phyloP scores from a whole-genome alignment of 352 stramenopile genomes.

The Saprolegnia diclina region DNA sequence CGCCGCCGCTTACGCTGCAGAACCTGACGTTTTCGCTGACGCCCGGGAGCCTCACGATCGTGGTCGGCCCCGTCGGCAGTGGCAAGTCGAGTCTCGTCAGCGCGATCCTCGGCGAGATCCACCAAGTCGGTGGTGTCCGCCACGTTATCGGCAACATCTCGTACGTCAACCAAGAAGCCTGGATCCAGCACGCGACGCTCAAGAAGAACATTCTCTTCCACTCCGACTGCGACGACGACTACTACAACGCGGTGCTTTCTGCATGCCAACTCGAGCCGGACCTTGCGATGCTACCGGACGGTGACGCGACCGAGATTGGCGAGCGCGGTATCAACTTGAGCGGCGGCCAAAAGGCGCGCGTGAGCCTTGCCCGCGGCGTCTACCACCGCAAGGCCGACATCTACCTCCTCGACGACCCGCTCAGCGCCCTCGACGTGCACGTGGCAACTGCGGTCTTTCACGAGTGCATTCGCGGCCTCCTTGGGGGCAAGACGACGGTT shows the following conservation, averaged over 20 bases:
- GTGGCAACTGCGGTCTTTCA: constrained; percentile 93
- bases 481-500: constrained; percentile 82
- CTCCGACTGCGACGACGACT: constrained; percentile 29
- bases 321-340: constrained; percentile 46
- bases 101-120: constrained; percentile 91
- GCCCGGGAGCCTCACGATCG: constrained; percentile 46
- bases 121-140: constrained; percentile 43
- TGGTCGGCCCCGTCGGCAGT: constrained; percentile 53
- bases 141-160: constrained; percentile 19
- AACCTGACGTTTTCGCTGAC: constrained; percentile 59
- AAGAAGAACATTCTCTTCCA: constrained; percentile 41
- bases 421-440: constrained; percentile 96
- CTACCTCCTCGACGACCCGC: constrained; percentile 94
- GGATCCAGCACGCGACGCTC: constrained; percentile 37
- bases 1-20: constrained; percentile 39
- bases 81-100: constrained; percentile 66
- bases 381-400: constrained; percentile 86
- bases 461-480: constrained; percentile 86
- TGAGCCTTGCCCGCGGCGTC: constrained; percentile 34
- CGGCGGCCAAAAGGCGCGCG: constrained; percentile 38
- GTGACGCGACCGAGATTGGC: constrained; percentile 65
- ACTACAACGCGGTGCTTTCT: constrained; percentile 41
- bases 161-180: constrained; percentile 39
- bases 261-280: constrained; percentile 59
- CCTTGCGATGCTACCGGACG: constrained; percentile 55